A percentile compares a stretch with the other conserved stretches of the same genome.
phyloP scores from a whole-genome alignment of 2,329 filamentous ascomycete species.

The Sarocladium kiliense region DNA sequence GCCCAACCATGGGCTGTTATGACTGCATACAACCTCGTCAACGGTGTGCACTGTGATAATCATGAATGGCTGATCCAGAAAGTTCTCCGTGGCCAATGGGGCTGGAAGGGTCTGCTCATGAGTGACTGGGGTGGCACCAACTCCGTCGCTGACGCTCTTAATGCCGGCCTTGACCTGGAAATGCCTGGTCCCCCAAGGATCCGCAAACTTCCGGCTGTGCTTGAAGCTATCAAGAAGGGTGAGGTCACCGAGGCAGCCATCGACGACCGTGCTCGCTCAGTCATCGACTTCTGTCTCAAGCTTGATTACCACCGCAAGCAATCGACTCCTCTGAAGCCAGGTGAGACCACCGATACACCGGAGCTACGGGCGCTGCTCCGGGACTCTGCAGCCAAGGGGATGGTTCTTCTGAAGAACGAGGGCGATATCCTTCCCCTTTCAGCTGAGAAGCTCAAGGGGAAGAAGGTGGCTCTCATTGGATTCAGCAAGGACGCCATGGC shows the following conservation, averaged over 20 bases:
- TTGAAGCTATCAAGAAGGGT: slow-evolving; percentile 17
- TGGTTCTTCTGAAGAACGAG: slow-evolving; percentile 61
- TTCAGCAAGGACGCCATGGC: slow-evolving; percentile 24
- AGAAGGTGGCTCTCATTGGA: slow-evolving; percentile 25
- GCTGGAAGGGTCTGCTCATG: slow-evolving; percentile 12
- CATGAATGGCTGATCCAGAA: slow-evolving; percentile 8
- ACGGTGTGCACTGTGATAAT: slow-evolving; percentile 27
- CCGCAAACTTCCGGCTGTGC: slow-evolving; percentile 23
- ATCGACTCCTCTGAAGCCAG: not conserved
- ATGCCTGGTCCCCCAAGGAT: not conserved
- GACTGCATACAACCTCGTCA: slow-evolving; percentile 35
- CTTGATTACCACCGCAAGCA: not conserved
- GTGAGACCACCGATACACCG: slow-evolving; percentile 10
- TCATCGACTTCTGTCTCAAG: slow-evolving; percentile 21
- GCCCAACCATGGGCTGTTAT: slow-evolving; percentile 29
- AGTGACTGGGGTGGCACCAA: slow-evolving; percentile 10
- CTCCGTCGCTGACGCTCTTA: not conserved
- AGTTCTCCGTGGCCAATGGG: slow-evolving; percentile 12
- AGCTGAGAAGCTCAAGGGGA: slow-evolving; percentile 15
- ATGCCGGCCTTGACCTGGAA: not conserved
- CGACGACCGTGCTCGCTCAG: slow-evolving; percentile 21
- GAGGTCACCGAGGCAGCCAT: slow-evolving; percentile 17
- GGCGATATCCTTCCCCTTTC: slow-evolving; percentile 46
- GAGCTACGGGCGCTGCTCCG: slow-evolving; percentile 20
- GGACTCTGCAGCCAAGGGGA: slow-evolving; percentile 36